Evolutionary conservation across 73 alveolate species (phyloP).

Genomic region (Uronychia setigera): DNA sequence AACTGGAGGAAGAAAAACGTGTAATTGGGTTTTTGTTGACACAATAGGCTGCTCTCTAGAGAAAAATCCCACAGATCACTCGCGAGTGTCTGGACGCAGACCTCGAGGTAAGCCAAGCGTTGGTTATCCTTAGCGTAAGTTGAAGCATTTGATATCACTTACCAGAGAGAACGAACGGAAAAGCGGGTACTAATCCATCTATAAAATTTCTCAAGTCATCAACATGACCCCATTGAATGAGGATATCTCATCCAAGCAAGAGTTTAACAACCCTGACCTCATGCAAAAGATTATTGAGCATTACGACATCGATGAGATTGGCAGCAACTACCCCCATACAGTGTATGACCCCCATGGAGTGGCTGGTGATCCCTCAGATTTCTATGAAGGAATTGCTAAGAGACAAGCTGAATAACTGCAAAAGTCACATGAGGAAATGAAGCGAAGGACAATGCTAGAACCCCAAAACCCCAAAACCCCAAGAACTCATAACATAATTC

Average conservation of each 20-base stretch:
- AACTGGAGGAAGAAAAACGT: not conserved
- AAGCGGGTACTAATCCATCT: not conserved
- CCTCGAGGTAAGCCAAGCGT: not conserved
- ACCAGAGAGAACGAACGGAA: slow-evolving; percentile 1
- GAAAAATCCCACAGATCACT: slow-evolving; percentile 8
- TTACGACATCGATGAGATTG: slow-evolving; percentile 23
- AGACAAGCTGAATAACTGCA: slow-evolving; percentile 7
- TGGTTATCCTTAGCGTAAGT: not conserved
- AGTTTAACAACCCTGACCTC: slow-evolving; percentile 11
- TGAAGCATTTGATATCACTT: not conserved
- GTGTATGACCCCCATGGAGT: slow-evolving; percentile 17
- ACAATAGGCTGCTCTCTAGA: not conserved
- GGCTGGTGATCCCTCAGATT: slow-evolving; percentile 4
- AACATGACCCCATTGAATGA: not conserved
- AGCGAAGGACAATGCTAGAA: not conserved
- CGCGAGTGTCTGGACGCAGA: slow-evolving; percentile 22
- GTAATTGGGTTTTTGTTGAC: not conserved
- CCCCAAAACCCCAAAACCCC: no score
- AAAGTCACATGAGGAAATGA: not conserved
- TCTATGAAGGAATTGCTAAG: slow-evolving; percentile 21
- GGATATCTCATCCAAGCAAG: not conserved
- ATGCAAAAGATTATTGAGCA: slow-evolving; percentile 19
- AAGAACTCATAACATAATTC: no score
- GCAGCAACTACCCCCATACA: slow-evolving; percentile 6
- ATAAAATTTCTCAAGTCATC: slow-evolving; percentile 9